These are phyloP conservation scores for Rugosomyces carneus DNA, from an alignment of 1,284 basidiomycete species.

Conservation along the genomic window DNA sequence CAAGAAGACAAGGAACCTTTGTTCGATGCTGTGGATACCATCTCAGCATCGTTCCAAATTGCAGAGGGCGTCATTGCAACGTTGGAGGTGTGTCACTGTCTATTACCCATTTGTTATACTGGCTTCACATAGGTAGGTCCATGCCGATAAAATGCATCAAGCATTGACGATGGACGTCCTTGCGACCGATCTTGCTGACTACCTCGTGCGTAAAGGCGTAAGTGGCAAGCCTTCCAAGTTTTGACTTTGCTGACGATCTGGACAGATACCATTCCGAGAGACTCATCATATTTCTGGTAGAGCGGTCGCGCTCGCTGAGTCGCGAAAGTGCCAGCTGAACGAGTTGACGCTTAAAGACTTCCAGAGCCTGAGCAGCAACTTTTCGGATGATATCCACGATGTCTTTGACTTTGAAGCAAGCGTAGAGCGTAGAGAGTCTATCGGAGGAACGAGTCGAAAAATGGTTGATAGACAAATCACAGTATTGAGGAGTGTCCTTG, in stretches of 20 bases:
- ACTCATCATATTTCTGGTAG: slow-evolving; percentile 98
- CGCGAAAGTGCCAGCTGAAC: slow-evolving; percentile 74
- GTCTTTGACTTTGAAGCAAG: slow-evolving; percentile 93
- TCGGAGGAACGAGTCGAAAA: slow-evolving; percentile 83
- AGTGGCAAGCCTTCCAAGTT: slow-evolving; percentile 24
- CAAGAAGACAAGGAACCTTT: slow-evolving; percentile 99
- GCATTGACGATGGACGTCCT: slow-evolving; percentile 96
- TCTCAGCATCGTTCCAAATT: slow-evolving; percentile 87
- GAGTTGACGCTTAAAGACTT: slow-evolving; percentile 80
- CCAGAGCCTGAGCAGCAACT: slow-evolving; percentile 69
- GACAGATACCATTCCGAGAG: slow-evolving; percentile 88
- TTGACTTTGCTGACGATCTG: not conserved
- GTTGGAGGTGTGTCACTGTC: slow-evolving; percentile 51
- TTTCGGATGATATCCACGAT: slow-evolving; percentile 73
- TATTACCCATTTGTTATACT: not conserved
- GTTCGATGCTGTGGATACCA: slow-evolving; percentile 90
- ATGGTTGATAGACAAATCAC: slow-evolving; percentile 85
- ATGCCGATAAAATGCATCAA: slow-evolving; percentile 83
- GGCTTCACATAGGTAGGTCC: slow-evolving; percentile 49
- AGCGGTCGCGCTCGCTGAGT: slow-evolving; percentile 91
- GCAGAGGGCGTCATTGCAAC: slow-evolving; percentile 94
- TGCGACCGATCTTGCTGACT: slow-evolving; percentile 96
- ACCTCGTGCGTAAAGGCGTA: slow-evolving; percentile 96
- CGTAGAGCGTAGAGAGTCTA: slow-evolving; percentile 90
- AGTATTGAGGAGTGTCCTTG: slow-evolving; percentile 53